Conservation (phyloP, 345 rosid genomes). For the Brassica nigra region DNA sequence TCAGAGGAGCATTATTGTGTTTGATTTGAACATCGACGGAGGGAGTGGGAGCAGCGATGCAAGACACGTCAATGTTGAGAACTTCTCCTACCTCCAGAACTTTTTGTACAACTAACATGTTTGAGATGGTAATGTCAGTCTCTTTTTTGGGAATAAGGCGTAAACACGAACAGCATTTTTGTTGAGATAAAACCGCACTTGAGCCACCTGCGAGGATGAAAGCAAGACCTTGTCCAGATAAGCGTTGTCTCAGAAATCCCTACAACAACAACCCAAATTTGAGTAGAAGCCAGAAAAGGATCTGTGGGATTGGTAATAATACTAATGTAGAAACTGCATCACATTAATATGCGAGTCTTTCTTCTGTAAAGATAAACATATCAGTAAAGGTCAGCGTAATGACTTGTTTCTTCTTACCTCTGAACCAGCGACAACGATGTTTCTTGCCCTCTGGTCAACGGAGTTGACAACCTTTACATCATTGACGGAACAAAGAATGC, state of each 20-base stretch:
- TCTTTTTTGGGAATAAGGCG: background rate
- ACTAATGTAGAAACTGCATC: slow-evolving; percentile 2
- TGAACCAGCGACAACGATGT: slow-evolving; percentile 58
- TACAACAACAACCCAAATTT: slow-evolving; percentile 24
- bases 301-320: background rate
- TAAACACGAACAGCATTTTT: background rate
- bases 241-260: slow-evolving; percentile 91
- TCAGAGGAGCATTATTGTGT: slow-evolving; percentile 82
- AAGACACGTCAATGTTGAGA: slow-evolving; percentile 72
- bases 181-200: slow-evolving; percentile 47
- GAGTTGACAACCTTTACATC: slow-evolving; percentile 86
- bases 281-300: slow-evolving; percentile 9
- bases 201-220: slow-evolving; percentile 96
- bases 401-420: slow-evolving; percentile 55
- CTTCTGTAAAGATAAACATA: background rate
- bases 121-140: slow-evolving; percentile 31
- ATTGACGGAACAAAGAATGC: slow-evolving; percentile 91
- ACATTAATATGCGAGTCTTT: background rate
- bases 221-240: slow-evolving; percentile 96
- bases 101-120: slow-evolving; percentile 89
- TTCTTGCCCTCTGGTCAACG: slow-evolving; percentile 74
- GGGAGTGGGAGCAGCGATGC: slow-evolving; percentile 77
- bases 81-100: slow-evolving; percentile 87
- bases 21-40: slow-evolving; percentile 81
- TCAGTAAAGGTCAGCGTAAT: background rate